Base-by-base conservation (phyloP, 2,329 filamentous ascomycete genomes). In the Penicillium sp. region DNA sequence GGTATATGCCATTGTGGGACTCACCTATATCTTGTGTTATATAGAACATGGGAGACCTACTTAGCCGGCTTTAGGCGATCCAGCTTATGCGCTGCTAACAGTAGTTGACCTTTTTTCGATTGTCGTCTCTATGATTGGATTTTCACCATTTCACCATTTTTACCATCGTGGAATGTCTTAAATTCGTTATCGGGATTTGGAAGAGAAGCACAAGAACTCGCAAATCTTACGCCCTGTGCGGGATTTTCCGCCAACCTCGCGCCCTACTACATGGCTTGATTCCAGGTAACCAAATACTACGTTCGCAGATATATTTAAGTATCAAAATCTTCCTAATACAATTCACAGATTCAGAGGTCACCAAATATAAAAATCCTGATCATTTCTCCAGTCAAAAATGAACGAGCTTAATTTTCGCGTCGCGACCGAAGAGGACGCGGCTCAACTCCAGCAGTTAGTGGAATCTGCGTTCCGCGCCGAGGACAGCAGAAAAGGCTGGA, bases 391-490 rank as follows among this genome's bases (percentile, higher is more conserved):
- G 23, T 8, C 56, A 63, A 51, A 47, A 67, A 53, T 66, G 38
- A 37, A 31, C 54, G 54, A 52, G 17, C 69, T 77, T 25, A 58
- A 69, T 9, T 80, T 78, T 56, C 77, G 76, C 53, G 47, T 67
- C 35, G 78, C 78, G 48, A 75, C 67, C 8, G 41, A 56, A 7
- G 66, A 74, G 2, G 76, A 80, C 55, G 78, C 73, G 0, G 50
- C 60, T 0, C 68, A 60, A 7, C 54, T 80, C 27, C 75, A 75
- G 29, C 57, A 69, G 17, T 68, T 80, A 1, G 71, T 78, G 1
- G 68, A 80, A 50, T 62, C 71, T 13, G 75, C 78, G 0, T 80
- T 80, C 47, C 76, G 75, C 35, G 68, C 76, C 45, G 67, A 72
- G 3, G 77, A 79, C 42, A 73, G 59, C 57, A 66, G 77, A 49